Conservation (phyloP, 345 rosid genomes). For the Boechera retrofracta region DNA sequence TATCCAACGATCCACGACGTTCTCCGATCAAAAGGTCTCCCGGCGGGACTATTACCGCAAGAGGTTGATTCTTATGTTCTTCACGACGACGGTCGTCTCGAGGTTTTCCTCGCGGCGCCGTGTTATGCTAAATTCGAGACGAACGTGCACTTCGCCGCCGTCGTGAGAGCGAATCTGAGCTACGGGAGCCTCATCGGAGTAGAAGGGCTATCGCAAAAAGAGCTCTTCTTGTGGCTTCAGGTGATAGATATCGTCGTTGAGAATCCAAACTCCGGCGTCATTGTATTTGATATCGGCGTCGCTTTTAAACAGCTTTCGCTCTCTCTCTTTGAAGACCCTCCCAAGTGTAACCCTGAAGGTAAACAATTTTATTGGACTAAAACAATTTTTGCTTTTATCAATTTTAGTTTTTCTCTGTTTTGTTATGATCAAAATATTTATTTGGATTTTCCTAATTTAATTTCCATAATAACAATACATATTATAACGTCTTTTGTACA, state of each 20-base stretch:
- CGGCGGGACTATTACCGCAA: constrained; percentile 79
- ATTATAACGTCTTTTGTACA: too few relatives aligned
- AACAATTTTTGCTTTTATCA: neutral
- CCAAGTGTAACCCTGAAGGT: constrained; percentile 69
- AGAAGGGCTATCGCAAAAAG: constrained; percentile 76
- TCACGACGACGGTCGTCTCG: constrained; percentile 64
- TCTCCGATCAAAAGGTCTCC: constrained; percentile 77
- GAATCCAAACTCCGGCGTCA: constrained; percentile 82
- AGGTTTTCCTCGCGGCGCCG: constrained; percentile 78
- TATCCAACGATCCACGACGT: constrained; percentile 69
- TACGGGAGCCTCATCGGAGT: constrained; percentile 77
- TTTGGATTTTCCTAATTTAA: neutral
- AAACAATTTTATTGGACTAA: neutral
- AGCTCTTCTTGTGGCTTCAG: constrained; percentile 87
- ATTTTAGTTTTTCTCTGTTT: neutral
- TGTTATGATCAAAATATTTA: neutral
- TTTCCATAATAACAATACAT: neutral
- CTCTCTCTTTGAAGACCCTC: constrained; percentile 90
- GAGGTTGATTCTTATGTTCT: constrained; percentile 75
- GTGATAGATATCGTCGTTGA: constrained; percentile 81
- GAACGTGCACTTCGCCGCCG: constrained; percentile 66
- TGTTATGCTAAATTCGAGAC: constrained; percentile 76
- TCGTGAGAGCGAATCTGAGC: constrained; percentile 80
- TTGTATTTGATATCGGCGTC: constrained; percentile 87
- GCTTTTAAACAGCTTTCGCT: constrained; percentile 81